phyloP scores from a whole-genome alignment of 495 filamentous ascomycete species.

The Xanthoparmelia taractica region DNA sequence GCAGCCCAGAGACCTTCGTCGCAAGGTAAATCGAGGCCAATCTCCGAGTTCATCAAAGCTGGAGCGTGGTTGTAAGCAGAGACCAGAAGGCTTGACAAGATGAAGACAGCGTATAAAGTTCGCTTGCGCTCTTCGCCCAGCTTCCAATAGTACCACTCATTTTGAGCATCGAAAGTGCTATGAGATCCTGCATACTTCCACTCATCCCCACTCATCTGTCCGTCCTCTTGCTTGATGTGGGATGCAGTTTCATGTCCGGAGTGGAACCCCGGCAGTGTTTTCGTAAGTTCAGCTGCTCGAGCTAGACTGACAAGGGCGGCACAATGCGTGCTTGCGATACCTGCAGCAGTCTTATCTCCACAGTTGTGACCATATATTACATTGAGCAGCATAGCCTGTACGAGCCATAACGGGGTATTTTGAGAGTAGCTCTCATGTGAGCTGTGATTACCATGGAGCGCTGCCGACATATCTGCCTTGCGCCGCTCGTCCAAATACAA shows the following conservation, averaged over 20 bases:
- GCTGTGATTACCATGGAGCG: constrained; percentile 54
- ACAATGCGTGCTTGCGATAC: constrained; percentile 88
- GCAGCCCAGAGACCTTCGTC: constrained; percentile 90
- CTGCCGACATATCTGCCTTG: constrained; percentile 79
- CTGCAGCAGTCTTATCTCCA: constrained; percentile 80
- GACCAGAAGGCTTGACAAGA: constrained; percentile 81
- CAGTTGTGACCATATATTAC: constrained; percentile 95
- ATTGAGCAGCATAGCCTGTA: constrained; percentile 97
- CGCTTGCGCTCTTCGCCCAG: constrained; percentile 84
- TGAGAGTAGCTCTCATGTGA: constrained; percentile 61
- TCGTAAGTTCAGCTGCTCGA: constrained; percentile 70
- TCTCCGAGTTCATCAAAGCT: constrained; percentile 88
- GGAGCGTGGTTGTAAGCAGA: constrained; percentile 90
- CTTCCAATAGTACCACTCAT: constrained; percentile 87
- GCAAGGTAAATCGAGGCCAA: constrained; percentile 82
- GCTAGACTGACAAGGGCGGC: constrained; percentile 86
- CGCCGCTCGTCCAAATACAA: constrained; percentile 88
- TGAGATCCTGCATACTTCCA: constrained; percentile 27
- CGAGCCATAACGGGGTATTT: constrained; percentile 85
- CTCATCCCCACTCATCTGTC: constrained; percentile 23
- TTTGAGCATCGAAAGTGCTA: constrained; percentile 58
- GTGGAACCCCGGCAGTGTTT: constrained; percentile 31
- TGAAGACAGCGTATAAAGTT: constrained; percentile 86
- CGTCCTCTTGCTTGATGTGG: constrained; percentile 20
- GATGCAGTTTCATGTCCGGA: constrained; percentile 2